A percentile compares a stretch with the other conserved stretches of the same genome.
Conservation (phyloP, 2,329 filamentous ascomycete genomes). For the Amauroascus niger region DNA sequence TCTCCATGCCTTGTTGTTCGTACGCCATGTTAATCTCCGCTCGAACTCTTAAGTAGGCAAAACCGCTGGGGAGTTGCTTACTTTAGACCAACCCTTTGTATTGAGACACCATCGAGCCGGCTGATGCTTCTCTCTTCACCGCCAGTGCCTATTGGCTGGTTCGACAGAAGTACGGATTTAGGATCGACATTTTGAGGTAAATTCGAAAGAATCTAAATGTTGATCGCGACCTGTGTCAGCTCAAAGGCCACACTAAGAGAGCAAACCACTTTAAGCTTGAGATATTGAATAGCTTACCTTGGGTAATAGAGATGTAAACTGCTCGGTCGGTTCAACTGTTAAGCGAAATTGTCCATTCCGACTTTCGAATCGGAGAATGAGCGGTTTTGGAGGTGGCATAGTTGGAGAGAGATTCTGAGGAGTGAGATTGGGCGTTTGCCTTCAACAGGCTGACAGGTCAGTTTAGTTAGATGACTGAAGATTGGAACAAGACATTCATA, state of each 20-base stretch:
- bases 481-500: not conserved
- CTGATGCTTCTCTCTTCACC: constrained; percentile 47
- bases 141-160: constrained; percentile 47
- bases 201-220: constrained; percentile 46
- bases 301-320: constrained; percentile 52
- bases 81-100: constrained; percentile 50
- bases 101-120: constrained; percentile 45
- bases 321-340: constrained; percentile 61
- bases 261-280: not conserved
- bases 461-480: not conserved
- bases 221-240: not conserved
- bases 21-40: not conserved
- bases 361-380: constrained; percentile 79
- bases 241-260: not conserved
- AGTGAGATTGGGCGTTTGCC: not conserved
- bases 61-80: constrained; percentile 25
- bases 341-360: constrained; percentile 89
- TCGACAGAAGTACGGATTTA: constrained; percentile 49
- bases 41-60: not conserved
- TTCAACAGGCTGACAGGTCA: not conserved
- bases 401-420: constrained; percentile 6
- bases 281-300: constrained; percentile 27
- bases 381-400: constrained; percentile 41
- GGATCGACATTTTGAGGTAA: constrained; percentile 49
- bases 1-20: constrained; percentile 64